Percentiles rank a stretch among this genome's conserved stretches.
Evolutionary conservation across 192 early-diverging fungal species (phyloP).

Genomic region (Coemansia pectinata): DNA sequence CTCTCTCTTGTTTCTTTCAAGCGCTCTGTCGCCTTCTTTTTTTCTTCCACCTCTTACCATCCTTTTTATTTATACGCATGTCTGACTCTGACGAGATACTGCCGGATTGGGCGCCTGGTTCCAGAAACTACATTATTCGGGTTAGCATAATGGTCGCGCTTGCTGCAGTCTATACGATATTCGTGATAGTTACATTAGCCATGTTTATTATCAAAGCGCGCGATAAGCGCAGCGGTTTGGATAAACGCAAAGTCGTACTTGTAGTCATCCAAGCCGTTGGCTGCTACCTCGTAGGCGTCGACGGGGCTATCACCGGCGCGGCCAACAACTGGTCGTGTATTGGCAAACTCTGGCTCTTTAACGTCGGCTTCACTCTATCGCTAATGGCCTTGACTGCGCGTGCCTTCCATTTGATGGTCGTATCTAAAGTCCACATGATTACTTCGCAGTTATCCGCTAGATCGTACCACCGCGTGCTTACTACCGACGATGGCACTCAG

Average conservation of each 20-base stretch:
- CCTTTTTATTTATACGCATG: neutral
- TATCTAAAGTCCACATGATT: slow-evolving; percentile 32
- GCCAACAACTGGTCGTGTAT: slow-evolving; percentile 42
- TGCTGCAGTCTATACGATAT: slow-evolving; percentile 13
- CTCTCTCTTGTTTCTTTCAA: neutral
- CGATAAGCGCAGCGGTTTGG: slow-evolving; percentile 34
- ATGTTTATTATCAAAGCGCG: slow-evolving; percentile 24
- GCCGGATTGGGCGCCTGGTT: slow-evolving; percentile 25
- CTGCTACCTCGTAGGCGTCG: slow-evolving; percentile 23
- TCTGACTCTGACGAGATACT: slow-evolving; percentile 1
- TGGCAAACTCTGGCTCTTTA: slow-evolving; percentile 38
- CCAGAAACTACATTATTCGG: slow-evolving; percentile 24
- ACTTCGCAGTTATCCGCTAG: slow-evolving; percentile 9
- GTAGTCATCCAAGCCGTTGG: slow-evolving; percentile 26
- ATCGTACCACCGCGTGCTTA: neutral
- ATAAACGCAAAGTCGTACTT: slow-evolving; percentile 27
- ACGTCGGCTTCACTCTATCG: slow-evolving; percentile 32
- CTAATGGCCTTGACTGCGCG: slow-evolving; percentile 36
- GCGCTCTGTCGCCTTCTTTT: neutral
- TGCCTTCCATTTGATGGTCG: slow-evolving; percentile 30
- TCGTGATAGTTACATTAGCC: slow-evolving; percentile 16
- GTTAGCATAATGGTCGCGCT: slow-evolving; percentile 8
- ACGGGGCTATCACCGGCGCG: slow-evolving; percentile 25
- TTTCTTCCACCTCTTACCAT: neutral
- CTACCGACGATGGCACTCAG: neutral